Conservation (phyloP, 2,329 filamentous ascomycete genomes). For the Penicillium sp. region DNA sequence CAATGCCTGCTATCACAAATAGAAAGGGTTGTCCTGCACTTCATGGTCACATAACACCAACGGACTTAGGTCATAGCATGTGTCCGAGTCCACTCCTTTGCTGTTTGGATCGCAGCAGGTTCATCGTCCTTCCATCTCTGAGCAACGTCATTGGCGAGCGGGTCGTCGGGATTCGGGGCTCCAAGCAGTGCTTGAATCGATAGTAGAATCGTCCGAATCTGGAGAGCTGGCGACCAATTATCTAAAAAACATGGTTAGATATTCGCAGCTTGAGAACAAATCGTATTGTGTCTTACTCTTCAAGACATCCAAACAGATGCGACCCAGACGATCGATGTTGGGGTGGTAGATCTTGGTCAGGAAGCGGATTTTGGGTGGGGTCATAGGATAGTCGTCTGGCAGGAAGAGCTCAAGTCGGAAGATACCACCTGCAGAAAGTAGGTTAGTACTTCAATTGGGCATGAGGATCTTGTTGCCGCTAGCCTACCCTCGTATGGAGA, state of each 20-base stretch:
- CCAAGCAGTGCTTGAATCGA: slow-evolving; percentile 96
- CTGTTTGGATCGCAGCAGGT: slow-evolving; percentile 85
- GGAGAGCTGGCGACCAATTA: slow-evolving; percentile 97
- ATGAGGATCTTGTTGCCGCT: not conserved
- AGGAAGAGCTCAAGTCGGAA: slow-evolving; percentile 98
- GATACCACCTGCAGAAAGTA: slow-evolving; percentile 61
- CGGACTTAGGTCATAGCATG: slow-evolving; percentile 62
- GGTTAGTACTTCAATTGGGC: slow-evolving; percentile 6
- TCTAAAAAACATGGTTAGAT: slow-evolving; percentile 53
- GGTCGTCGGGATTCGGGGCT: slow-evolving; percentile 95
- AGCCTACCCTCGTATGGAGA: slow-evolving; percentile 86
- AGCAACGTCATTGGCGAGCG: slow-evolving; percentile 95
- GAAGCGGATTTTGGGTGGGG: slow-evolving; percentile 96
- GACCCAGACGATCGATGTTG: slow-evolving; percentile 95
- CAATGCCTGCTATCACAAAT: slow-evolving; percentile 16
- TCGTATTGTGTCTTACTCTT: slow-evolving; percentile 67
- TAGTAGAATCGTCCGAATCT: slow-evolving; percentile 97
- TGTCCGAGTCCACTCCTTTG: slow-evolving; percentile 84
- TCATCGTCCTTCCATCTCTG: slow-evolving; percentile 98
- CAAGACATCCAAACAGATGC: slow-evolving; percentile 94
- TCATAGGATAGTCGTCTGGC: slow-evolving; percentile 99
- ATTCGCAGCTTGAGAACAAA: not conserved
- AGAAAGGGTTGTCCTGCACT: slow-evolving; percentile 21
- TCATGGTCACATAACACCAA: slow-evolving; percentile 36
- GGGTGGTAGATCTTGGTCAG: slow-evolving; percentile 99